These are phyloP conservation scores for Tuber borchii DNA, from an alignment of 495 filamentous ascomycete species.

Conservation along the genomic window DNA sequence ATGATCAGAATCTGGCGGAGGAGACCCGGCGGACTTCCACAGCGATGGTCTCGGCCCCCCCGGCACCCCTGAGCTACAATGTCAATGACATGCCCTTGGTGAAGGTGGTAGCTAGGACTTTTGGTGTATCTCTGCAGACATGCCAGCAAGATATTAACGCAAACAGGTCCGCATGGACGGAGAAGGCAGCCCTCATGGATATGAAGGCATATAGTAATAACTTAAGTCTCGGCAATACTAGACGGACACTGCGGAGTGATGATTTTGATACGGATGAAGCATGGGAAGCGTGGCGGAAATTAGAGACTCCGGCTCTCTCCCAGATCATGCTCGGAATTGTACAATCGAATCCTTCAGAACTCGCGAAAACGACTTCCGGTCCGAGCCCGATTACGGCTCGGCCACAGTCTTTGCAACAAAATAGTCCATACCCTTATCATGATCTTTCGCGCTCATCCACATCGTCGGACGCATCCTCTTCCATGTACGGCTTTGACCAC, in stretches of 20 bases:
- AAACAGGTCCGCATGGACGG: slow-evolving; percentile 75
- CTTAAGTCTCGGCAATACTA: slow-evolving; percentile 66
- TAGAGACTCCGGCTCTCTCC: slow-evolving; percentile 71
- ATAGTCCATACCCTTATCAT: background rate
- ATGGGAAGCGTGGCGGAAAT: slow-evolving; percentile 82
- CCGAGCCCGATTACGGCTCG: slow-evolving; percentile 1
- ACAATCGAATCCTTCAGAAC: slow-evolving; percentile 68
- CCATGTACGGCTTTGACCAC: slow-evolving; percentile 62
- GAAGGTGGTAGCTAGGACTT: slow-evolving; percentile 74
- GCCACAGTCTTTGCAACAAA: slow-evolving; percentile 16
- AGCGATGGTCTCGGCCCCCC: slow-evolving; percentile 54
- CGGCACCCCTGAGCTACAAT: slow-evolving; percentile 75
- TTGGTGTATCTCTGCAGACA: slow-evolving; percentile 65
- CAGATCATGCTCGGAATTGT: slow-evolving; percentile 89
- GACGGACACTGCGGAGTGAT: slow-evolving; percentile 66
- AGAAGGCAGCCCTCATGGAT: slow-evolving; percentile 81
- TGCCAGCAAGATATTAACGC: slow-evolving; percentile 81
- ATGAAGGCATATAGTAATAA: slow-evolving; percentile 87
- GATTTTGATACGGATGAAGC: slow-evolving; percentile 91
- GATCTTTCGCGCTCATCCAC: slow-evolving; percentile 29
- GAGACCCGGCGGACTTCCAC: slow-evolving; percentile 42
- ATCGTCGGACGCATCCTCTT: slow-evolving; percentile 21
- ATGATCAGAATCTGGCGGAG: slow-evolving; percentile 79
- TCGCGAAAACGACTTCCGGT: slow-evolving; percentile 55
- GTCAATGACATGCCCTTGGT: slow-evolving; percentile 96